Conservation (phyloP, 2,329 filamentous ascomycete genomes). For the Fusarium tupiense region DNA sequence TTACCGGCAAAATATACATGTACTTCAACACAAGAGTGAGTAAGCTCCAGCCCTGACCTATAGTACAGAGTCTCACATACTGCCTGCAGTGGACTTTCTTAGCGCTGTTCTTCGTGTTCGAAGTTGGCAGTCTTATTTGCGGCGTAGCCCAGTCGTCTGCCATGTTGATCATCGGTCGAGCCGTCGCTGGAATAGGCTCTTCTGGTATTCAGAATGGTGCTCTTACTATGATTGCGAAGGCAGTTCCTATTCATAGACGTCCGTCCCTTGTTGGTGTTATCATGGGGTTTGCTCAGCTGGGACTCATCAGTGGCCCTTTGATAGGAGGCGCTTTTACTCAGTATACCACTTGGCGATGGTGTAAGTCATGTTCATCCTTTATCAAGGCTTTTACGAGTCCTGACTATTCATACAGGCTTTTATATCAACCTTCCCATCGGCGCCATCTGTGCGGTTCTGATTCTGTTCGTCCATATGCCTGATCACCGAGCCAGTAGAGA, state of each 20-base stretch:
- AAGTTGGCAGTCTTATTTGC: conserved; percentile 58
- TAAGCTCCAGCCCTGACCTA: conserved; percentile 48
- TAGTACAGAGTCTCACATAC: conserved; percentile 7
- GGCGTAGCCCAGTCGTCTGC: conserved; percentile 55
- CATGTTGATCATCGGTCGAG: conserved; percentile 61
- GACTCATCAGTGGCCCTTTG: conserved; percentile 58
- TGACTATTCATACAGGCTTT: conserved; percentile 47
- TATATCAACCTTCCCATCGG: conserved; percentile 60
- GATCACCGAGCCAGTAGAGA: conserved; percentile 39
- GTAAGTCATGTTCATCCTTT: conserved; percentile 35
- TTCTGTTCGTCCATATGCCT: conserved; percentile 50
- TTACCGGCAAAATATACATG: conserved; percentile 62
- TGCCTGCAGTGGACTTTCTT: conserved; percentile 42
- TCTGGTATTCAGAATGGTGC: conserved; percentile 55
- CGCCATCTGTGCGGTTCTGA: conserved; percentile 45
- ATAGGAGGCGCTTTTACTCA: conserved; percentile 55
- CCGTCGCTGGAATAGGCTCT: conserved; percentile 58
- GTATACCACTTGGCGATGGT: conserved; percentile 57
- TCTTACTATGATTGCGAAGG: conserved; percentile 47
- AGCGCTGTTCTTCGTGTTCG: conserved; percentile 46
- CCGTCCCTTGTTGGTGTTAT: conserved; percentile 44
- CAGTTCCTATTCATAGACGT: conserved; percentile 42
- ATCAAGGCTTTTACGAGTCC: background rate
- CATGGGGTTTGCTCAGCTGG: conserved; percentile 53
- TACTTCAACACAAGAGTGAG: conserved; percentile 41